phyloP scores from a whole-genome alignment of 2,329 filamentous ascomycete species.

The Cladobotryum protrusum region DNA sequence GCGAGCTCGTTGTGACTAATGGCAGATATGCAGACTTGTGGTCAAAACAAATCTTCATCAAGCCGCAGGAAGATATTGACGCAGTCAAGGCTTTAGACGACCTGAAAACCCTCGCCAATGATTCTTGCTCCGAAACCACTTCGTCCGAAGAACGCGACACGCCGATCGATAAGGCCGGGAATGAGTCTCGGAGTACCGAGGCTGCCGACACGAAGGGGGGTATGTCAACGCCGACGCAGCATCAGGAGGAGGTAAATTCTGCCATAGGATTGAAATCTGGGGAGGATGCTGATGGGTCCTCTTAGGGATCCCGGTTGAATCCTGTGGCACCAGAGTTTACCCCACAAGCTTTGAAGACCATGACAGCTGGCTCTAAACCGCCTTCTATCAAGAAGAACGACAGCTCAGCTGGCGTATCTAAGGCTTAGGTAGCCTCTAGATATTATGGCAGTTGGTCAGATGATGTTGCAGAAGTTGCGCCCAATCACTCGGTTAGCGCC shows the following conservation, averaged over 20 bases:
- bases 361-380: neutral
- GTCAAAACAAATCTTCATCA: conserved; percentile 55
- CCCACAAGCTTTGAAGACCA: conserved; percentile 28
- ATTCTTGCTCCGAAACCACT: conserved; percentile 11
- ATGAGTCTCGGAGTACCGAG: conserved; percentile 17
- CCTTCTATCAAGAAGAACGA: neutral
- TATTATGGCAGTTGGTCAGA: conserved; percentile 23
- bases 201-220: conserved; percentile 18
- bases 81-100: conserved; percentile 12
- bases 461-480: conserved; percentile 19
- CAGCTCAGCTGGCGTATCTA: neutral
- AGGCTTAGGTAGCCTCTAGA: conserved; percentile 1
- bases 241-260: conserved; percentile 48
- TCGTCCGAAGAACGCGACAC: conserved; percentile 4
- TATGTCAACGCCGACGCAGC: conserved; percentile 28
- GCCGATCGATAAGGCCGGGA: conserved; percentile 13
- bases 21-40: conserved; percentile 61
- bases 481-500: too few species aligned
- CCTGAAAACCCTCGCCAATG: conserved; percentile 9
- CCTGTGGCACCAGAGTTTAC: conserved; percentile 51
- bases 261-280: conserved; percentile 25
- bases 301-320: conserved; percentile 49
- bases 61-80: conserved; percentile 36
- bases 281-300: conserved; percentile 13
- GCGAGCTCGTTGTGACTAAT: conserved; percentile 48